A percentile compares a stretch with the other conserved stretches of the same genome.
Evolutionary conservation across 495 filamentous ascomycete genomes (phyloP).

Genomic region (Penicillium macrosclerotiorum): DNA sequence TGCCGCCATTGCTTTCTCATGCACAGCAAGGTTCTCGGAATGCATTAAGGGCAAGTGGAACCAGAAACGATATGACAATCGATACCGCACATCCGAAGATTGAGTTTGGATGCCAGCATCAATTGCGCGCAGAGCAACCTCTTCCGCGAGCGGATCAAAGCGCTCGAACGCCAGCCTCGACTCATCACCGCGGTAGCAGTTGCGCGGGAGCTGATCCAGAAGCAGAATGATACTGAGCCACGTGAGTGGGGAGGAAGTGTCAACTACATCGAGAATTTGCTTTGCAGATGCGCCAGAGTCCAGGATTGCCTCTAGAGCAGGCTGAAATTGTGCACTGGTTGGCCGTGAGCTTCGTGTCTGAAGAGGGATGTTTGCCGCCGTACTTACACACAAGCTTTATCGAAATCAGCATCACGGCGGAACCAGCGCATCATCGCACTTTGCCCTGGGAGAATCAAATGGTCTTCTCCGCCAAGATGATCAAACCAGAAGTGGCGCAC

Average conservation of each 20-base stretch:
- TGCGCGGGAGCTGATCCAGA: slow-evolving; percentile 32
- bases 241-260: slow-evolving; percentile 12
- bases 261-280: slow-evolving; percentile 22
- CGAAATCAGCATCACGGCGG: slow-evolving; percentile 22
- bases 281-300: slow-evolving; percentile 13
- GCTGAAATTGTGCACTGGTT: slow-evolving; percentile 24
- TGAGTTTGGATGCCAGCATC: slow-evolving; percentile 11
- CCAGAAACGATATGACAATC: slow-evolving; percentile 29
- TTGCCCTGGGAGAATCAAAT: slow-evolving; percentile 16
- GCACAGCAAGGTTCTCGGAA: slow-evolving; percentile 25
- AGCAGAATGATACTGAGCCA: slow-evolving; percentile 30
- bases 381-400: slow-evolving; percentile 29
- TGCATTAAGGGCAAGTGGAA: slow-evolving; percentile 37
- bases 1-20: slow-evolving; percentile 20
- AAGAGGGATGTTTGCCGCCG: neutral
- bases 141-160: slow-evolving; percentile 30
- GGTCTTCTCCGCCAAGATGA: slow-evolving; percentile 13
- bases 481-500: slow-evolving; percentile 26
- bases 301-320: slow-evolving; percentile 24
- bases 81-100: slow-evolving; percentile 22
- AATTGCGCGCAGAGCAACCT: slow-evolving; percentile 23
- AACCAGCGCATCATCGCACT: slow-evolving; percentile 29
- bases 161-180: slow-evolving; percentile 27
- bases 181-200: slow-evolving; percentile 31
- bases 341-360: neutral